Conservation (phyloP, 2,329 filamentous ascomycete genomes). For the Pseudocercospora vitis region DNA sequence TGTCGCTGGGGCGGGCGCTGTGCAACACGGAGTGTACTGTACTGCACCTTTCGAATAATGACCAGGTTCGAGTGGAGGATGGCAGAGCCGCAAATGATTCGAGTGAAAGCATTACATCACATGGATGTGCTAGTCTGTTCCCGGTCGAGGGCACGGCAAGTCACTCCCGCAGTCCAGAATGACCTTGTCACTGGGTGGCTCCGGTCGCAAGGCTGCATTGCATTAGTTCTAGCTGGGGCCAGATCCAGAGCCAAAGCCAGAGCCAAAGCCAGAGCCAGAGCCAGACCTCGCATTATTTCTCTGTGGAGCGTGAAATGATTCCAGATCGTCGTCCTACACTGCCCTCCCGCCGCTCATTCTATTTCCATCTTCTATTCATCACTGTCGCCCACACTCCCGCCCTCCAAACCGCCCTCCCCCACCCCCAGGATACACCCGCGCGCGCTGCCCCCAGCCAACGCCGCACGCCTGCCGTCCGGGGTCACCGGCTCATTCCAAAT, state of each 20-base stretch:
- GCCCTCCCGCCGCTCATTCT: no score
- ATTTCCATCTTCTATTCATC: no score
- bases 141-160: background rate
- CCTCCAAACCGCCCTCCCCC: background rate
- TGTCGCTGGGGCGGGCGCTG: background rate
- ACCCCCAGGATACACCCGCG: background rate
- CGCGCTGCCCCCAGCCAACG: background rate
- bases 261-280: no score
- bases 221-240: background rate
- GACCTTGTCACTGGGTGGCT: background rate
- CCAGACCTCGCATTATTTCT: background rate
- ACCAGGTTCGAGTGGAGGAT: no score
- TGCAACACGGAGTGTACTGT: no score
- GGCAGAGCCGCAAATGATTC: background rate
- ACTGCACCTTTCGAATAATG: no score
- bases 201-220: conserved; percentile 7
- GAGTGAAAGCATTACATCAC: background rate
- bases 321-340: background rate
- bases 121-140: background rate
- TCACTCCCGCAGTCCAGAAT: background rate
- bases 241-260: no score
- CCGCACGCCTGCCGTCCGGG: background rate
- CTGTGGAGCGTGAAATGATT: background rate
- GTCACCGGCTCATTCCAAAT: conserved; percentile 20
- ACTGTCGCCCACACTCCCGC: no score